phyloP scores from a whole-genome alignment of 75 land plant genomes.

The Selaginella tamariscina region DNA sequence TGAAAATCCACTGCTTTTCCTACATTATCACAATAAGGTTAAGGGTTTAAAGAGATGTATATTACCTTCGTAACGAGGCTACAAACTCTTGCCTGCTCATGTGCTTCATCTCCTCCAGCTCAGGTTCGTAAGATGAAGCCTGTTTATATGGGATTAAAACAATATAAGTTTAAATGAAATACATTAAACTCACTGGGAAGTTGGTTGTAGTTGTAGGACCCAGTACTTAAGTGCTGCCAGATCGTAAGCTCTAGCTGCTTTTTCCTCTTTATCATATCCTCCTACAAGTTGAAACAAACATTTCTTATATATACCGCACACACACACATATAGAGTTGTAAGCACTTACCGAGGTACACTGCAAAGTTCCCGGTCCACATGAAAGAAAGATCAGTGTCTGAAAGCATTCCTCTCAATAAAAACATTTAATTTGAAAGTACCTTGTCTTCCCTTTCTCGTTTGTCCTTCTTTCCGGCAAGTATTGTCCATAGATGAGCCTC shows the following conservation, averaged over 20 bases:
- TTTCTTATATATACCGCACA: too few relatives aligned
- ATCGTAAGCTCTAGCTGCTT: conserved; percentile 91
- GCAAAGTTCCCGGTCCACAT: too few relatives aligned
- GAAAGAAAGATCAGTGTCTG: too few relatives aligned
- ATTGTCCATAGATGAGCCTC: conserved; percentile 94
- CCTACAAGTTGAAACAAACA: too few relatives aligned
- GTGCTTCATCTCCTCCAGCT: conserved; percentile 79
- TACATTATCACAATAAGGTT: conserved; percentile 20
- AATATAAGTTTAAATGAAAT: too few relatives aligned
- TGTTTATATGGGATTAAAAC: too few relatives aligned
- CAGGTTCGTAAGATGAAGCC: conserved; percentile 53
- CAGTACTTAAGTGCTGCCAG: conserved; percentile 90
- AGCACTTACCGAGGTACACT: too few relatives aligned
- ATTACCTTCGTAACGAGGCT: conserved; percentile 78
- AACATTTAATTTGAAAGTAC: too few relatives aligned
- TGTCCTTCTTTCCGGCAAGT: conserved; percentile 94
- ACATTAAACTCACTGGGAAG: conserved; percentile 56
- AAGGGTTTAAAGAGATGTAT: not conserved
- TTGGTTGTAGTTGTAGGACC: conserved; percentile 78
- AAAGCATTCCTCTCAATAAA: too few relatives aligned
- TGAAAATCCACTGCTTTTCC: conserved; percentile 94
- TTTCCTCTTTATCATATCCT: conserved; percentile 90
- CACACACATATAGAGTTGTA: too few relatives aligned
- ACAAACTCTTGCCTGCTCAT: conserved; percentile 70
- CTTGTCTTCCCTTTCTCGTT: conserved; percentile 91